Conservation (phyloP, 73 alveolate genomes). For the Tetrahymena malaccensis region DNA sequence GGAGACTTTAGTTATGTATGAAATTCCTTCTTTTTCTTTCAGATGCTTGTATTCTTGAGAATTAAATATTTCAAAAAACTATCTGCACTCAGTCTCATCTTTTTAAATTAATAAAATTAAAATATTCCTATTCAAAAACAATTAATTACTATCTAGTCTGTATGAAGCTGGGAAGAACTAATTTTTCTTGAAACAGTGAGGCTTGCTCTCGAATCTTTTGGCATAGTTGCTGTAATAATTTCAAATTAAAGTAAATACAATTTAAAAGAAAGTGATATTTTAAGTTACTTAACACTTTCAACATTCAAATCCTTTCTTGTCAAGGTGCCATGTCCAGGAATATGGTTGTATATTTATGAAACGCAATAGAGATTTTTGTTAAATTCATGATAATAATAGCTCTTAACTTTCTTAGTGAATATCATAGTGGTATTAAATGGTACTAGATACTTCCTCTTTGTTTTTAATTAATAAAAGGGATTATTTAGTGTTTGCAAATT, state of each 20-base stretch:
- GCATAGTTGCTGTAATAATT: neutral
- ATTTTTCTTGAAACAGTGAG: neutral
- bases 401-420: neutral
- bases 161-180: neutral
- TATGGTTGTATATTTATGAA: slow-evolving; percentile 7
- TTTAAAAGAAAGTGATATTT: neutral
- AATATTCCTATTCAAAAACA: neutral
- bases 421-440: neutral
- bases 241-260: too few species aligned
- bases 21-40: neutral
- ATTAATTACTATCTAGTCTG: neutral
- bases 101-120: neutral
- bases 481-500: too few species aligned
- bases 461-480: neutral
- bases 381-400: neutral
- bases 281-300: neutral
- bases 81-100: neutral
- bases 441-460: neutral
- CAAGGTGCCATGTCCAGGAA: slow-evolving; percentile 14
- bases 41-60: neutral
- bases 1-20: neutral
- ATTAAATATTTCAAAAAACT: neutral
- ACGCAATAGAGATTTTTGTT: slow-evolving; percentile 3
- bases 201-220: neutral
- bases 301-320: slow-evolving; percentile 1